Evolutionary conservation across 805 yeast species (phyloP).

Genomic region (Saccharomycopsis fermentans): DNA sequence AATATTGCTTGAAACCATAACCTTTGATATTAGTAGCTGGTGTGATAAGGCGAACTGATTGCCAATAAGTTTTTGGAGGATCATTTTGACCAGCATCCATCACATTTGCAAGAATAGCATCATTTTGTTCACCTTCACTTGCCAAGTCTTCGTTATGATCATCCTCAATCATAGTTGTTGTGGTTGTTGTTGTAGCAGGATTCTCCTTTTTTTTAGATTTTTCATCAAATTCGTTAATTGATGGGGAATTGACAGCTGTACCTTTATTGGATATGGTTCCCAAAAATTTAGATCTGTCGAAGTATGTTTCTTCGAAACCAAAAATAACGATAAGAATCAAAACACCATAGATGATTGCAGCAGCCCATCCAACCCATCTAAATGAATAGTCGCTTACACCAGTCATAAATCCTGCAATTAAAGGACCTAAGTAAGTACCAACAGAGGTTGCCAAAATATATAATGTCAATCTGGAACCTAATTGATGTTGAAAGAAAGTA

Average conservation of each 20-base stretch:
- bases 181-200: background rate
- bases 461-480: slow-evolving; percentile 60
- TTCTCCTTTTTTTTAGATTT: slow-evolving; percentile 12
- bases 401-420: slow-evolving; percentile 60
- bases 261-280: slow-evolving; percentile 12
- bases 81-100: slow-evolving; percentile 31
- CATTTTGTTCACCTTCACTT: slow-evolving; percentile 10
- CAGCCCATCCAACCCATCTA: slow-evolving; percentile 70
- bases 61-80: slow-evolving; percentile 34
- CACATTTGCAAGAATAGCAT: slow-evolving; percentile 18
- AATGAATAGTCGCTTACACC: slow-evolving; percentile 45
- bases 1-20: slow-evolving; percentile 55
- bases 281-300: slow-evolving; percentile 41
- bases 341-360: slow-evolving; percentile 54
- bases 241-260: background rate
- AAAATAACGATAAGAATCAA: slow-evolving; percentile 44
- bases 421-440: slow-evolving; percentile 72
- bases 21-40: slow-evolving; percentile 53
- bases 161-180: slow-evolving; percentile 11
- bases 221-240: slow-evolving; percentile 5
- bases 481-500: slow-evolving; percentile 66
- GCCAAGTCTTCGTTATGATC: slow-evolving; percentile 4
- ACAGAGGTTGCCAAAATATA: slow-evolving; percentile 67
- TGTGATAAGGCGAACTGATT: slow-evolving; percentile 40
- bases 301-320: slow-evolving; percentile 62